These are phyloP conservation scores for Halophytophthora batemanensis DNA, from an alignment of 352 stramenopile genomes.

Conservation along the genomic window DNA sequence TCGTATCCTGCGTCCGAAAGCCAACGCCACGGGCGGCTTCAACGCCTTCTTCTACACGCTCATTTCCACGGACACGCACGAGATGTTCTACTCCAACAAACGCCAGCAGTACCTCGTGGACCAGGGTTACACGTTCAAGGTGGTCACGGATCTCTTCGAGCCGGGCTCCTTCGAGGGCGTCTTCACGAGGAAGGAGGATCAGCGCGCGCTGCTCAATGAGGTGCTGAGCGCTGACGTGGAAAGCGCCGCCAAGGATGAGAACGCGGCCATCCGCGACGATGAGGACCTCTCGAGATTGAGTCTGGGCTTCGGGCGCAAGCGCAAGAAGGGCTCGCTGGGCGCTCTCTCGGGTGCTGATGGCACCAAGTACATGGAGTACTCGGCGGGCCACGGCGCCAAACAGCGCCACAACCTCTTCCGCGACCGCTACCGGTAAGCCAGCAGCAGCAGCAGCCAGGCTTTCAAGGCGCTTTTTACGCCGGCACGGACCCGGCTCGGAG, in stretches of 20 bases:
- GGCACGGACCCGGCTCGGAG: no score
- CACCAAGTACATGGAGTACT: slow-evolving; percentile 88
- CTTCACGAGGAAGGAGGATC: slow-evolving; percentile 78
- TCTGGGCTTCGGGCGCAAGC: slow-evolving; percentile 59
- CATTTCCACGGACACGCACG: slow-evolving; percentile 98
- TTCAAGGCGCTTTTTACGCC: slow-evolving; percentile 1
- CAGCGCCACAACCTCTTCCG: slow-evolving; percentile 87
- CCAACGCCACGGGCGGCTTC: slow-evolving; percentile 94
- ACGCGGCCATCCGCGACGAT: slow-evolving; percentile 77
- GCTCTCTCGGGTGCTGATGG: slow-evolving; percentile 76
- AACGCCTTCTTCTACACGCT: slow-evolving; percentile 99
- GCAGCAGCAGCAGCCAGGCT: neutral
- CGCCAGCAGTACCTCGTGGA: slow-evolving; percentile 99
- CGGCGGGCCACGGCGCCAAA: slow-evolving; percentile 72
- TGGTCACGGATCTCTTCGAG: slow-evolving; percentile 94
- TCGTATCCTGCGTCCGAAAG: slow-evolving; percentile 98
- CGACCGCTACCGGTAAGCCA: slow-evolving; percentile 66
- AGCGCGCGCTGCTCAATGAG: slow-evolving; percentile 73
- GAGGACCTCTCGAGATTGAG: slow-evolving; percentile 78
- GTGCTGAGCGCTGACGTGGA: slow-evolving; percentile 81
- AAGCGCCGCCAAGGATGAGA: slow-evolving; percentile 79
- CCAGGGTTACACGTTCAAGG: slow-evolving; percentile 99
- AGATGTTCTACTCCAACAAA: slow-evolving; percentile 99
- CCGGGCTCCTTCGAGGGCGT: slow-evolving; percentile 72
- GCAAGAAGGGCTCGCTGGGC: slow-evolving; percentile 77